A percentile compares a stretch with the other conserved stretches of the same genome.
Evolutionary conservation across 2,329 filamentous ascomycete genomes (phyloP).

Genomic region (Colletotrichum eleusines): DNA sequence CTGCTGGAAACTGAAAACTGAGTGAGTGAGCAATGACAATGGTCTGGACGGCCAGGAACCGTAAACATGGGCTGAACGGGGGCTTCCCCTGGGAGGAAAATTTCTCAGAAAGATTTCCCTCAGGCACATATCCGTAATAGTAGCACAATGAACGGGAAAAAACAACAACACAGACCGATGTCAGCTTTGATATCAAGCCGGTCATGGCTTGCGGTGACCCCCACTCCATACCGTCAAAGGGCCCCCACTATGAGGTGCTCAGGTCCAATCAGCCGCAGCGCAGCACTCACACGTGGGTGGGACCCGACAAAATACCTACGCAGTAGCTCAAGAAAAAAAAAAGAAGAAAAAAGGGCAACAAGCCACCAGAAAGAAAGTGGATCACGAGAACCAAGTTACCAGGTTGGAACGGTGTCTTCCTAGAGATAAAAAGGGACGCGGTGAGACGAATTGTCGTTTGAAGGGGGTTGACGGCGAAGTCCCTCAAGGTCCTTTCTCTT

Average conservation of each 20-base stretch:
- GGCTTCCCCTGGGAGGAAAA: constrained; percentile 23
- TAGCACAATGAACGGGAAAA: not conserved
- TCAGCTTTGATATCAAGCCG: constrained; percentile 42
- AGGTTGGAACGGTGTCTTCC: constrained; percentile 15
- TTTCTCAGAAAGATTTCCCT: constrained; percentile 32
- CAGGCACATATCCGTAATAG: constrained; percentile 23
- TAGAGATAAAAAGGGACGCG: constrained; percentile 40
- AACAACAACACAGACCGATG: not conserved
- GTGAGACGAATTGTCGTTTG: constrained; percentile 23
- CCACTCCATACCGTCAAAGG: constrained; percentile 36
- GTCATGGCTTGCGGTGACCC: constrained; percentile 42
- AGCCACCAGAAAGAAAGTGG: constrained; percentile 34
- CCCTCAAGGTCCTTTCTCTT: not conserved
- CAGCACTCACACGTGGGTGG: constrained; percentile 43
- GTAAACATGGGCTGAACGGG: constrained; percentile 1
- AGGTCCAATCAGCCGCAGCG: constrained; percentile 41
- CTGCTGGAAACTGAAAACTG: not conserved
- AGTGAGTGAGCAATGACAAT: not conserved
- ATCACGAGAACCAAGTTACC: constrained; percentile 31
- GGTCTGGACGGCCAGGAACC: not conserved
- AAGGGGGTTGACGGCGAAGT: not conserved
- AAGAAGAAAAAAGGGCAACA: not conserved
- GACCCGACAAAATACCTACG: constrained; percentile 41
- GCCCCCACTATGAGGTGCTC: constrained; percentile 38
- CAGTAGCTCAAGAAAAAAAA: constrained; percentile 6